Evolutionary conservation across 495 filamentous ascomycete genomes (phyloP).

Genomic region (Xylaria sp.): DNA sequence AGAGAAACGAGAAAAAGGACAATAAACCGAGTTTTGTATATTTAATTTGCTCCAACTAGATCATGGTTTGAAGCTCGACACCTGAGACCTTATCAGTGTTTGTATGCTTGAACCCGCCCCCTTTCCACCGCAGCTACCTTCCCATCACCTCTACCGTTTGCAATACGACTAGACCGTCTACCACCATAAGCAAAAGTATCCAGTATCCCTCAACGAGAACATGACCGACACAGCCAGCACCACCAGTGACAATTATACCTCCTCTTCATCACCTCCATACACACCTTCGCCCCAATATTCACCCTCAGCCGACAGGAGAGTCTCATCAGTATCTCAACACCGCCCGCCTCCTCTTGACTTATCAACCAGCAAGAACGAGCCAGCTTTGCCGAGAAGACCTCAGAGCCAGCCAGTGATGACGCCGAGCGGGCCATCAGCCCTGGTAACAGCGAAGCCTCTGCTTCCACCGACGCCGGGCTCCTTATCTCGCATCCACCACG

Average conservation of each 20-base stretch:
- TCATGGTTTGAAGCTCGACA: conserved; percentile 16
- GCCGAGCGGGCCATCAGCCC: neutral
- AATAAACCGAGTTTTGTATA: conserved; percentile 10
- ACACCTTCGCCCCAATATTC: conserved; percentile 17
- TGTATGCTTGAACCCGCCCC: conserved; percentile 26
- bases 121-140: conserved; percentile 17
- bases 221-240: conserved; percentile 29
- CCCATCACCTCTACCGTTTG: conserved; percentile 12
- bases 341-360: conserved; percentile 23
- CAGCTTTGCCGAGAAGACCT: conserved; percentile 14
- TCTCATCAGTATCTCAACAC: conserved; percentile 22
- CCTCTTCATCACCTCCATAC: conserved; percentile 22
- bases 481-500: conserved; percentile 17
- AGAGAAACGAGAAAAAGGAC: neutral
- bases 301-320: neutral
- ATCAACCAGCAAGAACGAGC: conserved; percentile 6
- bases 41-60: conserved; percentile 2
- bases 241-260: conserved; percentile 23
- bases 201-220: conserved; percentile 1
- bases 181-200: neutral
- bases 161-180: conserved; percentile 13
- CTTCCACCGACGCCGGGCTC: conserved; percentile 11
- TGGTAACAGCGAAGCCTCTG: conserved; percentile 16
- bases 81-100: conserved; percentile 16
- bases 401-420: conserved; percentile 27